Conservation (phyloP, 148 eudicot genomes). For the Silene latifolia region DNA sequence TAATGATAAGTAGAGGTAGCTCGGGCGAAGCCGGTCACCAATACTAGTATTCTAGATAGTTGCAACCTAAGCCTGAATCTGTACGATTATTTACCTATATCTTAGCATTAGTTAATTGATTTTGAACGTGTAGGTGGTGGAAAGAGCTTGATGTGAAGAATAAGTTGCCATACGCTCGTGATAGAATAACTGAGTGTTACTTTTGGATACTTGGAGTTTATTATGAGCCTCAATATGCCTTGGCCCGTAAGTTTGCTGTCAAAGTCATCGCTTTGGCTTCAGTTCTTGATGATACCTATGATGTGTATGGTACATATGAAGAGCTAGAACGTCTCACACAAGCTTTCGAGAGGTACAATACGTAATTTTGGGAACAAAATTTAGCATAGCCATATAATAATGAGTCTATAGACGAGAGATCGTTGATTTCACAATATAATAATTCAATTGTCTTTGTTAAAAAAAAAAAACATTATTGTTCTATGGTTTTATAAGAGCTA, state of each 20-base stretch:
- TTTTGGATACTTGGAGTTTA: constrained; percentile 13
- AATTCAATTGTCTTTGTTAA: too few relatives aligned
- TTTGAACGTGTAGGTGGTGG: constrained; percentile 15
- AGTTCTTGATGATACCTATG: constrained; percentile 13
- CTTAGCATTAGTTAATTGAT: too few relatives aligned
- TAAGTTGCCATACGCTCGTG: constrained; percentile 10
- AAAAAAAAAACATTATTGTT: too few relatives aligned
- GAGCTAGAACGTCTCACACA: constrained; percentile 8
- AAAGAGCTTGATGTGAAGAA: neutral
- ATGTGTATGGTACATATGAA: constrained; percentile 9
- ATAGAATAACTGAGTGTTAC: constrained; percentile 18
- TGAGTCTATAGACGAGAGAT: too few relatives aligned
- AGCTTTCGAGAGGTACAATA: constrained; percentile 15
- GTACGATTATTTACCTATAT: too few relatives aligned
- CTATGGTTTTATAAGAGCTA: too few relatives aligned
- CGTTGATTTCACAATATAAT: neutral
- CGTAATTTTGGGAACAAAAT: too few relatives aligned
- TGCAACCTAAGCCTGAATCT: too few relatives aligned
- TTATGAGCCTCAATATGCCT: constrained; percentile 14
- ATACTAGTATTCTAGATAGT: too few relatives aligned
- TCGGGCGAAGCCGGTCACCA: too few relatives aligned
- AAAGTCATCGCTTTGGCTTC: constrained; percentile 12
- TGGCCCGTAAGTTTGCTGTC: neutral
- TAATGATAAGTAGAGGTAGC: too few relatives aligned
- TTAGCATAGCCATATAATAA: too few relatives aligned